These are phyloP conservation scores for Cyclotella choctawhatcheeana DNA, from an alignment of 108 stramenopile genomes.

Conservation along the genomic window DNA sequence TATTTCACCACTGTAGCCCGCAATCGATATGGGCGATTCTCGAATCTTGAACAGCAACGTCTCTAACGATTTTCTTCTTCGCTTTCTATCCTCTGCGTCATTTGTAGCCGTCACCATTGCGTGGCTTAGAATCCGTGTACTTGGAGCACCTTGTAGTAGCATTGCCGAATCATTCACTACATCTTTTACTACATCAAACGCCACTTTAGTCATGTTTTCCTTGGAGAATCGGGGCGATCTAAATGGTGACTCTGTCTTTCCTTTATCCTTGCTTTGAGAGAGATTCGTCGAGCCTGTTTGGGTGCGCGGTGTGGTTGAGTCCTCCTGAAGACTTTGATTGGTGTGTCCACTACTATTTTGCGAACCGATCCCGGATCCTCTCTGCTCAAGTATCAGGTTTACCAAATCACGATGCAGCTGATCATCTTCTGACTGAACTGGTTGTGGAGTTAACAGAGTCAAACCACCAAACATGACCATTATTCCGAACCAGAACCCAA, in stretches of 20 bases:
- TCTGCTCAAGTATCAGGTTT: slow-evolving; percentile 24
- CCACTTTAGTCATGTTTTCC: slow-evolving; percentile 19
- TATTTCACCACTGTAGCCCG: slow-evolving; percentile 37
- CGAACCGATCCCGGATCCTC: slow-evolving; percentile 12
- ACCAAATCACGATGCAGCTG: slow-evolving; percentile 33
- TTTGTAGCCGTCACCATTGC: slow-evolving; percentile 26
- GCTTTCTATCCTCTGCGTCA: slow-evolving; percentile 6
- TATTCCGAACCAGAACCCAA: slow-evolving; percentile 54
- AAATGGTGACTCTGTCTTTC: not conserved
- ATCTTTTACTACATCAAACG: slow-evolving; percentile 35
- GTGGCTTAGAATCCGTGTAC: slow-evolving; percentile 17
- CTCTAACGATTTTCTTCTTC: slow-evolving; percentile 16
- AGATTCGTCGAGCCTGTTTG: not conserved
- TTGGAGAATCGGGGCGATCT: slow-evolving; percentile 15
- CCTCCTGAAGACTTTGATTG: not conserved
- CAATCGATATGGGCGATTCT: slow-evolving; percentile 23
- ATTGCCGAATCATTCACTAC: slow-evolving; percentile 24
- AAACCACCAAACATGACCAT: slow-evolving; percentile 59
- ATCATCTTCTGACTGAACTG: slow-evolving; percentile 27
- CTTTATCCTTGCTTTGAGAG: not conserved
- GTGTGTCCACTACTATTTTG: not conserved
- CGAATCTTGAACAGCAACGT: slow-evolving; percentile 21
- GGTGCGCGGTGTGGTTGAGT: not conserved
- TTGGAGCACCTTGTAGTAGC: slow-evolving; percentile 20
- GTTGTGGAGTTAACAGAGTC: slow-evolving; percentile 52